Evolutionary conservation across 805 yeast genomes (phyloP).

Genomic region (Teunomyces pallodes): DNA sequence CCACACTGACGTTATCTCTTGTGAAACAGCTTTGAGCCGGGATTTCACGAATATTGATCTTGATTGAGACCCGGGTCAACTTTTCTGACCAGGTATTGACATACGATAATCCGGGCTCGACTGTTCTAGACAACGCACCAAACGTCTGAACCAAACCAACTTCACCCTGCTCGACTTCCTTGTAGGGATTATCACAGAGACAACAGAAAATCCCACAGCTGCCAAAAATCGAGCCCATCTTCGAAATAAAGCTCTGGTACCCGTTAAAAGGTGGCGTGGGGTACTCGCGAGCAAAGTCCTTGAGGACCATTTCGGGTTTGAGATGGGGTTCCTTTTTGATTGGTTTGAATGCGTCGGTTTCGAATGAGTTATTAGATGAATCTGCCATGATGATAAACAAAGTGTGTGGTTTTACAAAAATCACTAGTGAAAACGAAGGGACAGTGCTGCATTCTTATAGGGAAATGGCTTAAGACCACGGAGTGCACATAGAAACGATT

Average conservation of each 20-base stretch:
- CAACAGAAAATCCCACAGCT: conserved; percentile 55
- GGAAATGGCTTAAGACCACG: neutral
- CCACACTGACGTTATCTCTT: conserved; percentile 62
- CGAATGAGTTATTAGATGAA: conserved; percentile 1
- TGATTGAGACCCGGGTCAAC: conserved; percentile 49
- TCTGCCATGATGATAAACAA: neutral
- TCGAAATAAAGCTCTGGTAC: conserved; percentile 40
- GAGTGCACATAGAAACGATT: neutral
- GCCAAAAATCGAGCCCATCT: conserved; percentile 50
- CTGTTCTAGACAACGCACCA: conserved; percentile 62
- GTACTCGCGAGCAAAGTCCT: conserved; percentile 41
- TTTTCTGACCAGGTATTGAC: conserved; percentile 66
- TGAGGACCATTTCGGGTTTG: conserved; percentile 41
- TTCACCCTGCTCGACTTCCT: conserved; percentile 59
- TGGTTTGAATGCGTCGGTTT: neutral
- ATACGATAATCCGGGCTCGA: conserved; percentile 66
- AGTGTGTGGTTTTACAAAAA: neutral
- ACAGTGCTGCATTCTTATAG: neutral
- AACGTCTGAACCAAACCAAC: conserved; percentile 67
- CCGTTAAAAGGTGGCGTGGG: conserved; percentile 38
- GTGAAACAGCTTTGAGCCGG: conserved; percentile 71
- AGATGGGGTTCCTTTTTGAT: conserved; percentile 18
- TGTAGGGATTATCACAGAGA: conserved; percentile 58
- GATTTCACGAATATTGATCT: conserved; percentile 58
- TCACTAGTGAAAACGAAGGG: neutral